These are phyloP conservation scores for Rhodomyrtus psidioides DNA, from an alignment of 441 rosid species.

Conservation along the genomic window DNA sequence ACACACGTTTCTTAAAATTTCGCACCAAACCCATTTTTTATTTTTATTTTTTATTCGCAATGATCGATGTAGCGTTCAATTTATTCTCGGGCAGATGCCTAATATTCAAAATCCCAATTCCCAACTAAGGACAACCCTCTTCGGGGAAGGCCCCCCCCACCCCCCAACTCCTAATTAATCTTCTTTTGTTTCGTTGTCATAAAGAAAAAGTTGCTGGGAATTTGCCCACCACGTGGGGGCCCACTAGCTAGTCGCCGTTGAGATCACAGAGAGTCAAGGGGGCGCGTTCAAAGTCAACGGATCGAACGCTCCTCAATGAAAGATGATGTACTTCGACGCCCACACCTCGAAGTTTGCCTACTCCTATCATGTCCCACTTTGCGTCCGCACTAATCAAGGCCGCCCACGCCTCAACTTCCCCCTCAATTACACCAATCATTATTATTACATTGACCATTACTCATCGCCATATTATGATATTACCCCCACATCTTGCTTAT, in stretches of 20 bases:
- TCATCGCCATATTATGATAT: background rate
- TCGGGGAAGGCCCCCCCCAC: too few relatives aligned
- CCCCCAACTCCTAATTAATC: background rate
- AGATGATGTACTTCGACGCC: background rate
- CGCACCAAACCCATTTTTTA: too few relatives aligned
- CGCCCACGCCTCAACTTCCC: background rate
- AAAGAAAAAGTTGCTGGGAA: background rate
- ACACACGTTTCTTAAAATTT: too few relatives aligned
- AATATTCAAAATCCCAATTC: background rate
- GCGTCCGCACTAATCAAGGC: background rate
- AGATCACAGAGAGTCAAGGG: background rate
- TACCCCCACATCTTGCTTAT: background rate
- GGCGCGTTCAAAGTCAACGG: background rate
- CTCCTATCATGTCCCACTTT: background rate
- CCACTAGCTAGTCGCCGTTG: background rate
- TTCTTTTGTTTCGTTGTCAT: background rate
- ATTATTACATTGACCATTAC: background rate
- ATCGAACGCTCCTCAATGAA: background rate
- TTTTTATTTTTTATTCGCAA: background rate
- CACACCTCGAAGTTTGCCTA: background rate
- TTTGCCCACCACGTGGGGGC: background rate
- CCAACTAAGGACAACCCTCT: background rate
- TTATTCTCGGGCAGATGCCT: background rate
- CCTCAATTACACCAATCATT: background rate
- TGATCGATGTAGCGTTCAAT: background rate